phyloP scores from a whole-genome alignment of 2,329 filamentous ascomycete genomes.

The Nothomitra cinnamomea region DNA sequence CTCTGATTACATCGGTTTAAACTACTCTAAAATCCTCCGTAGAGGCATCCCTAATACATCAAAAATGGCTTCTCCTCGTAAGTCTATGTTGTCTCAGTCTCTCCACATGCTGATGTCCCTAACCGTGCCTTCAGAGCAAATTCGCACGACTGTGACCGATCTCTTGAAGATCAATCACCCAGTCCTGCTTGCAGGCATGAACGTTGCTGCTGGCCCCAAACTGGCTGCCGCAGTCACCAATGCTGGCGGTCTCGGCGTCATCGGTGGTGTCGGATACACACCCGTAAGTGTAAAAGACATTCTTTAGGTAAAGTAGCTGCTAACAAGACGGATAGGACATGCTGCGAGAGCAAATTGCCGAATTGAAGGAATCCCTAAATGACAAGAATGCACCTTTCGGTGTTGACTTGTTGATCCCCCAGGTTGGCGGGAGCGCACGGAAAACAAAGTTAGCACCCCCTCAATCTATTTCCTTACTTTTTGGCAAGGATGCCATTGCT shows the following conservation, averaged over 20 bases:
- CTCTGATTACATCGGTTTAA: neutral
- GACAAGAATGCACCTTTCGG: constrained; percentile 94
- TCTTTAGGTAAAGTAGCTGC: neutral
- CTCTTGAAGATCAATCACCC: constrained; percentile 97
- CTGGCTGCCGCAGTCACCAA: constrained; percentile 94
- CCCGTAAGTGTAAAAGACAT: constrained; percentile 27
- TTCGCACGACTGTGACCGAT: constrained; percentile 85
- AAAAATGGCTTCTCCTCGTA: constrained; percentile 65
- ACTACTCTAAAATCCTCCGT: neutral
- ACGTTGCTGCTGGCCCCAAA: constrained; percentile 92
- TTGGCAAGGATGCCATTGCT: neutral
- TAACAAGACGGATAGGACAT: constrained; percentile 39
- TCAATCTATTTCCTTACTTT: constrained; percentile 8
- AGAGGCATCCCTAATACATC: neutral
- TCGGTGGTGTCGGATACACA: constrained; percentile 89
- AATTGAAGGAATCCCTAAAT: constrained; percentile 72
- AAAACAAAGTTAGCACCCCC: constrained; percentile 69
- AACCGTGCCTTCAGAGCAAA: constrained; percentile 43
- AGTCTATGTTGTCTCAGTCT: constrained; percentile 21
- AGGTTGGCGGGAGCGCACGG: constrained; percentile 83
- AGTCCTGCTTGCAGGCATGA: constrained; percentile 92
- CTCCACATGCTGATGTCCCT: constrained; percentile 13
- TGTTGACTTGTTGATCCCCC: constrained; percentile 81
- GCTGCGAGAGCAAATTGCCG: constrained; percentile 84
- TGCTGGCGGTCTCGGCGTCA: constrained; percentile 88